Base-by-base conservation (phyloP, 805 yeast species). In the Wickerhamomyces kurtzmanii region DNA sequence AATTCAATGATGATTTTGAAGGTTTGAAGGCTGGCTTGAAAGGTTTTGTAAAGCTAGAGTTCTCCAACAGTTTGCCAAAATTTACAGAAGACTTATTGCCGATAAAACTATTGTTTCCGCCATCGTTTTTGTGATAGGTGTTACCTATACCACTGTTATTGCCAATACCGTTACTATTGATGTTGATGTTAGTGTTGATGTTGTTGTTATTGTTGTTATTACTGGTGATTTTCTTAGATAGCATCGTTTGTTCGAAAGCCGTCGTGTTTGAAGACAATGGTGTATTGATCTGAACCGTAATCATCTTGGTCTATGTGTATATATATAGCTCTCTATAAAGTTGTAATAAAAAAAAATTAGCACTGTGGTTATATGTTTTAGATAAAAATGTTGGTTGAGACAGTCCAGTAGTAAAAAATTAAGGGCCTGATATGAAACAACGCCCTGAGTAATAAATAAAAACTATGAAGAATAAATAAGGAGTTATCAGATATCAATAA, bases 1-100 rank as follows among this genome's bases (percentile, higher is more conserved):
- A 29, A 17, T 43, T 31, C 1, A 26, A 22, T 2, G 49, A 40
- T 2, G 51, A 47, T 24, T 47, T 45, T 15, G 51, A 47, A 1
- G 50, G 48, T 31, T 47, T 47, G 20, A 45, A 19, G 8, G 6
- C 12, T 8, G 24, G 15, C 10, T n/a, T 14, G 27, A 17, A 14
- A 19, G 17, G 15, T 21, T 20, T 8, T 8, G 15, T 9, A 22
- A 26, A 7, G 30, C 22, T 17, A 16, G 22, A 21, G 25, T 24
- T 18, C 17, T 22, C 8, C 20, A 30, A 10, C 20, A 30, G 13
- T 18, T 13, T n/a, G n/a, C n/a, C n/a, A n/a, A 11, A 5, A 26
- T 7, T 13, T 30, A 6, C 21, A 23, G 12, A 21, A 22, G 15
- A 15, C 23, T 23, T 30, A 30, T 22, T 27, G 23, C 16, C n/a